These are phyloP conservation scores for Oenanthe javanica DNA, from an alignment of 140 eudicot species.

Conservation along the genomic window DNA sequence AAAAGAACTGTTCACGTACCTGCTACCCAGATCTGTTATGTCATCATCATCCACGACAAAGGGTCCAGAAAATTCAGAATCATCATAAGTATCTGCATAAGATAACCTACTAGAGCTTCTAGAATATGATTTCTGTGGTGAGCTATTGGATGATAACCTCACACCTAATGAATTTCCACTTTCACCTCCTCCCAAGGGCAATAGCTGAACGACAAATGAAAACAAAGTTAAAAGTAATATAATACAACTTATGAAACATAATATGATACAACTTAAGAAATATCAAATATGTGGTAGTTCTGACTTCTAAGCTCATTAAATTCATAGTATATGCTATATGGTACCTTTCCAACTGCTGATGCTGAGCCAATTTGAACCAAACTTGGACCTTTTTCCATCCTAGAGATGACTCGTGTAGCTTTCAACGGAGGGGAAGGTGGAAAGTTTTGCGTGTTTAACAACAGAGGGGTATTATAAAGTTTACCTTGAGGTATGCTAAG, in stretches of 20 bases:
- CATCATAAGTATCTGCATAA: constrained; percentile 68
- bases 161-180: constrained; percentile 36
- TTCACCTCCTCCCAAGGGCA: constrained; percentile 49
- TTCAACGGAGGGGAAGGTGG: constrained; percentile 59
- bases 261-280: neutral
- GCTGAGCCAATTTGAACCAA: constrained; percentile 31
- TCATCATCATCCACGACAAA: constrained; percentile 90
- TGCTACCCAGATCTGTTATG: constrained; percentile 52
- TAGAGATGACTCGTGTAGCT: constrained; percentile 37
- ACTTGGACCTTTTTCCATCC: constrained; percentile 37
- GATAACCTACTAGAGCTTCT: constrained; percentile 75
- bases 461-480: constrained; percentile 32
- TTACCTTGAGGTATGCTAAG: constrained; percentile 51
- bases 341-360: constrained; percentile 57
- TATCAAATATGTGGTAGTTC: neutral
- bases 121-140: constrained; percentile 55
- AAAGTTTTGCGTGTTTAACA: constrained; percentile 33
- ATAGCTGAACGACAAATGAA: constrained; percentile 30
- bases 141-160: constrained; percentile 51
- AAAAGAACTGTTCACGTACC: constrained; percentile 37
- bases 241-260: neutral
- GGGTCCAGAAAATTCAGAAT: constrained; percentile 75
- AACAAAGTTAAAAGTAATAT: neutral
- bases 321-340: neutral
- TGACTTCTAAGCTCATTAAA: neutral